phyloP scores from a whole-genome alignment of 2,329 filamentous ascomycete genomes.

The Zelopaecilomyces penicillatus region DNA sequence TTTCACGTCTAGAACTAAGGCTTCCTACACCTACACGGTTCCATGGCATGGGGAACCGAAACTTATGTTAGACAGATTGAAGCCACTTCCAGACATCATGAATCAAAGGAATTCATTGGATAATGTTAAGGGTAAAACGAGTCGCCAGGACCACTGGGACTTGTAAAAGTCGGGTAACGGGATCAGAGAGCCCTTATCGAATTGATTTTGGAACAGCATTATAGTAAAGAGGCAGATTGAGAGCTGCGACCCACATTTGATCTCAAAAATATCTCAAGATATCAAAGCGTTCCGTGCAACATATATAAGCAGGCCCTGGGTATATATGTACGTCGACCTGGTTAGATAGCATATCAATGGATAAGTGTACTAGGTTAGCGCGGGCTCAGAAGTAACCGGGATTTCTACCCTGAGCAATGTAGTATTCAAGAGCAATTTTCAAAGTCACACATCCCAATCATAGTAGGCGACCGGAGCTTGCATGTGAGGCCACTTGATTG shows the following conservation, averaged over 20 bases:
- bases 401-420: no score
- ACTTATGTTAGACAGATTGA: no score
- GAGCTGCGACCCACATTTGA: conserved; percentile 46
- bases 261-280: conserved; percentile 26
- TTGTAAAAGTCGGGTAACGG: conserved; percentile 27
- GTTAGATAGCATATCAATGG: conserved; percentile 3
- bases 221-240: conserved; percentile 46
- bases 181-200: conserved; percentile 52
- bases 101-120: not conserved
- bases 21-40: no score
- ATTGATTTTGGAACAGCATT: conserved; percentile 49
- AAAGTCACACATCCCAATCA: conserved; percentile 12
- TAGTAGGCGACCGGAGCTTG: conserved; percentile 8
- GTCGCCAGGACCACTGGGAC: conserved; percentile 42
- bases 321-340: no score
- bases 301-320: not conserved
- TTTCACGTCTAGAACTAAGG: no score
- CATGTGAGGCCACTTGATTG: conserved; percentile 20
- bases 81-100: not conserved
- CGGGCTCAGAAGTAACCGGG: no score
- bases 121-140: conserved; percentile 58
- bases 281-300: conserved; percentile 18
- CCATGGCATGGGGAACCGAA: no score
- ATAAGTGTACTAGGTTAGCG: no score
- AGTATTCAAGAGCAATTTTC: not conserved